These are phyloP conservation scores for Diversispora eburnea DNA, from an alignment of 192 early-diverging fungal genomes.

Conservation along the genomic window DNA sequence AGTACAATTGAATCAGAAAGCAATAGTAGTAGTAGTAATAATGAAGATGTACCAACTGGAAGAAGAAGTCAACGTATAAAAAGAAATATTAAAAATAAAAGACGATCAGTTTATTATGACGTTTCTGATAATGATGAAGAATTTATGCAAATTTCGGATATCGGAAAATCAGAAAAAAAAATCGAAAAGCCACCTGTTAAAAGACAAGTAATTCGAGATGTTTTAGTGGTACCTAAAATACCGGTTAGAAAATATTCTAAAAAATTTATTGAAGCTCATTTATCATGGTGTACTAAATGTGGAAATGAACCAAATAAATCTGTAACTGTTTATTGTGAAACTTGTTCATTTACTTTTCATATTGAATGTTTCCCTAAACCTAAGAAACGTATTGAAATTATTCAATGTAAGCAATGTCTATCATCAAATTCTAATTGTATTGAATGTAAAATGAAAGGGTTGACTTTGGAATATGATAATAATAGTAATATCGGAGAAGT, in stretches of 20 bases:
- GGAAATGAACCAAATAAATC: not conserved
- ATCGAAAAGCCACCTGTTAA: not conserved
- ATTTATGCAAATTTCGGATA: too few relatives aligned
- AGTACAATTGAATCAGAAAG: too few relatives aligned
- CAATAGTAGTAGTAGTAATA: too few relatives aligned
- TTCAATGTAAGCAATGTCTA: constrained; percentile 38
- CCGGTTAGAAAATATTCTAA: not conserved
- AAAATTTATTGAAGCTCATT: constrained; percentile 5
- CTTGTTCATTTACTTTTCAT: constrained; percentile 38
- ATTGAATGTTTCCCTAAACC: constrained; percentile 31
- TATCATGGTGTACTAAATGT: constrained; percentile 12
- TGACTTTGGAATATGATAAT: constrained; percentile 18
- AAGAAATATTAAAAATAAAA: too few relatives aligned
- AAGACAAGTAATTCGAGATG: not conserved
- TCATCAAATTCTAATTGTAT: constrained; percentile 35
- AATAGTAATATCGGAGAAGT: not conserved
- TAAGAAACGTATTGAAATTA: constrained; percentile 30
- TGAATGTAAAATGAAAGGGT: constrained; percentile 29
- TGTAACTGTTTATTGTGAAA: constrained; percentile 37
- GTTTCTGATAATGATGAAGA: too few relatives aligned
- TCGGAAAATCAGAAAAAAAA: too few relatives aligned
- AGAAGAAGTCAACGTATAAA: too few relatives aligned
- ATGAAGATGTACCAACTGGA: too few relatives aligned
- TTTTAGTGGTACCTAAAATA: not conserved
- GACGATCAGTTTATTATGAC: too few relatives aligned